Conservation (phyloP, 164 flowering plant species). For the Liriodendron chinense region DNA sequence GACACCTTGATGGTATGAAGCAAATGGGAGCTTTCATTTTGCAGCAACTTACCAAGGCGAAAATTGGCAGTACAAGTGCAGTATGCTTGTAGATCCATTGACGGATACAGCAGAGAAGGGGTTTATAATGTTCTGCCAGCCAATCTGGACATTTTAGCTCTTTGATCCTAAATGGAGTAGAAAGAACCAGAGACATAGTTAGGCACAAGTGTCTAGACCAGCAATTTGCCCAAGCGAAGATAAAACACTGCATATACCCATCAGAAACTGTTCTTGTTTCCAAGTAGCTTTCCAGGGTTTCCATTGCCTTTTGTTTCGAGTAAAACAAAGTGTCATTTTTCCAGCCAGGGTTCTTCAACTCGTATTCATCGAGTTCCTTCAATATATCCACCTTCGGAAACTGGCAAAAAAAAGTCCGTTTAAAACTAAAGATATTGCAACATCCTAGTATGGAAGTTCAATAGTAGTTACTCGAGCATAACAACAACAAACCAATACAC, state of each 20-base stretch:
- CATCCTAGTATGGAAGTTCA: not conserved
- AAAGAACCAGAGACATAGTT: not conserved
- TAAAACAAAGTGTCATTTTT: slow-evolving; percentile 27
- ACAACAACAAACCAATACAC: not conserved
- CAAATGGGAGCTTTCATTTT: slow-evolving; percentile 19
- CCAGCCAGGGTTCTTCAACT: slow-evolving; percentile 31
- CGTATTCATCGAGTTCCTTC: slow-evolving; percentile 41
- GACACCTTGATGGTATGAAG: slow-evolving; percentile 8
- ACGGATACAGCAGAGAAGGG: slow-evolving; percentile 56
- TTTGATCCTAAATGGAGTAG: slow-evolving; percentile 39
- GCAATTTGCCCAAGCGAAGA: not conserved
- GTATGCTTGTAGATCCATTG: slow-evolving; percentile 61
- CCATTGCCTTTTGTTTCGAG: slow-evolving; percentile 56
- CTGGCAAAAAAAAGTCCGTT: slow-evolving; percentile 30
- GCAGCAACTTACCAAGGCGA: slow-evolving; percentile 51
- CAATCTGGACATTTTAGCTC: slow-evolving; percentile 84
- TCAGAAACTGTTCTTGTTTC: slow-evolving; percentile 39
- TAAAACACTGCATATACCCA: slow-evolving; percentile 47
- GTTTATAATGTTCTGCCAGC: slow-evolving; percentile 62
- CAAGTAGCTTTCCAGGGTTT: slow-evolving; percentile 32
- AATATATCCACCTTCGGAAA: slow-evolving; percentile 51
- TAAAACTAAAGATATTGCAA: not conserved
- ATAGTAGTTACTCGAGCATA: too few relatives aligned
- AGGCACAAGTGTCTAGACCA: not conserved
- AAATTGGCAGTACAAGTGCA: slow-evolving; percentile 40